phyloP scores from a whole-genome alignment of 148 eudicot species.

The Oxyria digyna region DNA sequence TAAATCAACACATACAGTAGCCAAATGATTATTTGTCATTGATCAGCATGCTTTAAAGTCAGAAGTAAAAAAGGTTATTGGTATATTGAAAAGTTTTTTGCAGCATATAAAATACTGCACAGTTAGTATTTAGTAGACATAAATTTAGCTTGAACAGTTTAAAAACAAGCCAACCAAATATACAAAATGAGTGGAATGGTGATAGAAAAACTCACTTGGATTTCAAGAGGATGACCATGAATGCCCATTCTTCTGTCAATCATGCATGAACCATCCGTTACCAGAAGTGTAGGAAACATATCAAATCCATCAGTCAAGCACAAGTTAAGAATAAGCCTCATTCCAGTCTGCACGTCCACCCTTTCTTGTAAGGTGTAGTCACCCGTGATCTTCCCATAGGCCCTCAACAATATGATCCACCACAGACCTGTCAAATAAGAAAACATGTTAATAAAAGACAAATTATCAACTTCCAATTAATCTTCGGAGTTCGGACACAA shows the following conservation, averaged over 20 bases:
- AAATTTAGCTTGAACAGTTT: not conserved
- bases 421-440: conserved; percentile 45
- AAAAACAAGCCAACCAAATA: not conserved
- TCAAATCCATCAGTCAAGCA: conserved; percentile 83
- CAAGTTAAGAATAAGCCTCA: conserved; percentile 53
- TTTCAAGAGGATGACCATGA: conserved; percentile 94
- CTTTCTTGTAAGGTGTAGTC: conserved; percentile 69
- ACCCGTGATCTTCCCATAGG: conserved; percentile 78
- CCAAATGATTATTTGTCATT: not conserved
- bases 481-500: not conserved
- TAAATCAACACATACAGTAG: not conserved
- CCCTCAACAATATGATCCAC: conserved; percentile 89
- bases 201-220: conserved; percentile 47
- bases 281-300: conserved; percentile 87
- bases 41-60: not conserved
- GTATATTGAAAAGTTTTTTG: not conserved
- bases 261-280: conserved; percentile 97
- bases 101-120: not conserved
- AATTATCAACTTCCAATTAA: not conserved
- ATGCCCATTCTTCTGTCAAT: conserved; percentile 94
- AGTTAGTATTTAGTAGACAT: not conserved
- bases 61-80: not conserved
- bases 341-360: conserved; percentile 85
- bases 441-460: not conserved
- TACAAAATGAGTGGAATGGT: not conserved